Percentiles rank a stretch among this genome's conserved stretches.
phyloP scores from a whole-genome alignment of 1,139 yeast species.

The Candida glucosophila region DNA sequence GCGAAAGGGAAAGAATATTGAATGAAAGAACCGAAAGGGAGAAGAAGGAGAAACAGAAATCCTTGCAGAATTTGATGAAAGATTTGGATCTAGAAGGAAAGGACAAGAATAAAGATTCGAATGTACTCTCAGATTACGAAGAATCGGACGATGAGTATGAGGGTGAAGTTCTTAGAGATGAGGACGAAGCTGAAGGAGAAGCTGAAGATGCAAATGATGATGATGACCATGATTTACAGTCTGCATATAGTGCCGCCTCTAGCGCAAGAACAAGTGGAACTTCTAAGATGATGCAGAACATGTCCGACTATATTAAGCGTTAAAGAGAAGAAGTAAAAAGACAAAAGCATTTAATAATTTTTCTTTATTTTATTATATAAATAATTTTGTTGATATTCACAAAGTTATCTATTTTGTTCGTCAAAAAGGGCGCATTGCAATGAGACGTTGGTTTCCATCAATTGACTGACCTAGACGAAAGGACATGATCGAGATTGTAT shows the following conservation, averaged over 20 bases:
- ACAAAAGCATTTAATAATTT: no score
- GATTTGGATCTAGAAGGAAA: constrained; percentile 63
- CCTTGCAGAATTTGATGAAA: constrained; percentile 65
- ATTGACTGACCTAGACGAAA: constrained; percentile 3
- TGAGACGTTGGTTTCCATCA: no score
- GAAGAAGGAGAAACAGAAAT: constrained; percentile 61
- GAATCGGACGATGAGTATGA: constrained; percentile 53
- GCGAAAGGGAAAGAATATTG: constrained; percentile 77
- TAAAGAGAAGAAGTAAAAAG: constrained; percentile 7
- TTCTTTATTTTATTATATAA: no score
- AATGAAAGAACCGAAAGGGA: constrained; percentile 74
- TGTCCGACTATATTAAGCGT: constrained; percentile 51
- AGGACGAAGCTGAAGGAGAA: constrained; percentile 59
- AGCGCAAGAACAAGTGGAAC: constrained; percentile 56
- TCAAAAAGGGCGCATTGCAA: no score
- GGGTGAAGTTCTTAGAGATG: constrained; percentile 58
- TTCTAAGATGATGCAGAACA: constrained; percentile 60
- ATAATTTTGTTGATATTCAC: no score
- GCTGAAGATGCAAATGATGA: no score
- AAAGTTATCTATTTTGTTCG: no score
- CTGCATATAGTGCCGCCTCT: constrained; percentile 65
- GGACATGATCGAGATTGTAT: constrained; percentile 22
- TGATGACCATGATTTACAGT: constrained; percentile 43
- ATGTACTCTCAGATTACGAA: constrained; percentile 66
- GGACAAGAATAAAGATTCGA: constrained; percentile 35